phyloP scores from a whole-genome alignment of 192 early-diverging fungal species.

The Oehlia diaphana region DNA sequence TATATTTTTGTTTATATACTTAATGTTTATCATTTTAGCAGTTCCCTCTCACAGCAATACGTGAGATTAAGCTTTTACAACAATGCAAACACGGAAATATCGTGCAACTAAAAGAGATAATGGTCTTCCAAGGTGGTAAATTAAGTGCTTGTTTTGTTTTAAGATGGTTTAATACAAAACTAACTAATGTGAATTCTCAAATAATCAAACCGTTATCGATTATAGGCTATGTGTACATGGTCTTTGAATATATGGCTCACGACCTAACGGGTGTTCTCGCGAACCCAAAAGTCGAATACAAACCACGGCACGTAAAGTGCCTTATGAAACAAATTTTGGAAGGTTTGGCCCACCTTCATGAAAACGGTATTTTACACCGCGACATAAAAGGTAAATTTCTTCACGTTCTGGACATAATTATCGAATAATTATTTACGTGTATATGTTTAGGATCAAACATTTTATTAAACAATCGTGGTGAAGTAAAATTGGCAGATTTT shows the following conservation, averaged over 20 bases:
- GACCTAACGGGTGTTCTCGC: slow-evolving; percentile 77
- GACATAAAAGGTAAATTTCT: slow-evolving; percentile 81
- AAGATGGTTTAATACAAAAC: neutral
- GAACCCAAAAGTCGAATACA: slow-evolving; percentile 70
- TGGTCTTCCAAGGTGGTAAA: slow-evolving; percentile 62
- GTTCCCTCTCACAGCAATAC: slow-evolving; percentile 86
- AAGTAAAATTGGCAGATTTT: slow-evolving; percentile 97
- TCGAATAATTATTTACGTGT: neutral
- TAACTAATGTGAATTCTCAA: neutral
- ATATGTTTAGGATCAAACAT: slow-evolving; percentile 68
- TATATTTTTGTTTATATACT: neutral
- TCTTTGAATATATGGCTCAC: slow-evolving; percentile 89
- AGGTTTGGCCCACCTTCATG: slow-evolving; percentile 87
- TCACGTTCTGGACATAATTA: neutral
- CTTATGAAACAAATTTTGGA: slow-evolving; percentile 82
- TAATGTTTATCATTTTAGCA: slow-evolving; percentile 11
- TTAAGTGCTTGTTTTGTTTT: neutral
- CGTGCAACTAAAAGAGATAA: slow-evolving; percentile 70
- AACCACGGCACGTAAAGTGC: slow-evolving; percentile 80
- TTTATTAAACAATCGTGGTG: slow-evolving; percentile 80
- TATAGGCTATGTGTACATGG: slow-evolving; percentile 72
- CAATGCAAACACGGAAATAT: slow-evolving; percentile 70
- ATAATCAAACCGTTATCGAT: neutral
- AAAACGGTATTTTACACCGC: slow-evolving; percentile 80
- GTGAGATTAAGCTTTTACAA: slow-evolving; percentile 79